These are phyloP conservation scores for Dactylis glomerata DNA, from an alignment of 176 grass and related monocot genomes.

Conservation along the genomic window DNA sequence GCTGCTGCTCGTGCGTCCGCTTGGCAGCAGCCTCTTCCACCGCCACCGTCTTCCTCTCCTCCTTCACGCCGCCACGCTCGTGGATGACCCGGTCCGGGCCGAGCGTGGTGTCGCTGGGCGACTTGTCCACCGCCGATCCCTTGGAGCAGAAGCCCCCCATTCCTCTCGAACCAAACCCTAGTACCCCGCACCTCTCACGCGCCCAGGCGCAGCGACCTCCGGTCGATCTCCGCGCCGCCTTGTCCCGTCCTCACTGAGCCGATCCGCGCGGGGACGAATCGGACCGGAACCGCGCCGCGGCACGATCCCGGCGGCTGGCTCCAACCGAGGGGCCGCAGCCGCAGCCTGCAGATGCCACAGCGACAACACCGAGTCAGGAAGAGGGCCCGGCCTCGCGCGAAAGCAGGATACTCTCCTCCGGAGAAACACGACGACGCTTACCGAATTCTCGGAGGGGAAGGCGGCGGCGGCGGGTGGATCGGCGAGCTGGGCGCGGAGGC, in stretches of 20 bases:
- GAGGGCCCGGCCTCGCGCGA: background rate
- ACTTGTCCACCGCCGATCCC: conserved; percentile 87
- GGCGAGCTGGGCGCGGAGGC: background rate
- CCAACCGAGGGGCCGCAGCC: background rate
- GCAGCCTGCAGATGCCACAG: conserved; percentile 13
- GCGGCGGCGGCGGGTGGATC: conserved; percentile 17
- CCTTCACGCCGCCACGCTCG: conserved; percentile 27
- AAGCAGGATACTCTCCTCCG: background rate
- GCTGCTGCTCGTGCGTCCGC: conserved; percentile 50
- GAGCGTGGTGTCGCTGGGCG: conserved; percentile 87
- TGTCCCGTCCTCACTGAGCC: conserved; percentile 1
- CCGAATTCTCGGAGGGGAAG: background rate
- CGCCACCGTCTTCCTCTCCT: conserved; percentile 13
- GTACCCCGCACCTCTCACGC: background rate
- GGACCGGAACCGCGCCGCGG: background rate
- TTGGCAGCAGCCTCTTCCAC: conserved; percentile 39
- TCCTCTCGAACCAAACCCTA: conserved; percentile 22
- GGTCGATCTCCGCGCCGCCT: conserved; percentile 26
- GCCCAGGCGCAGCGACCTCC: background rate
- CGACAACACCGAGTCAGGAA: background rate
- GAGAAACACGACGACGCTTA: background rate
- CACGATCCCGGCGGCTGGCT: conserved; percentile 6
- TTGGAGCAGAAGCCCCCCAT: conserved; percentile 88
- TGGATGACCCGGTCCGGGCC: conserved; percentile 41
- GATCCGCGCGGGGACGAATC: conserved; percentile 25